phyloP scores from a whole-genome alignment of 75 land plant genomes.

The Cunninghamia lanceolata region DNA sequence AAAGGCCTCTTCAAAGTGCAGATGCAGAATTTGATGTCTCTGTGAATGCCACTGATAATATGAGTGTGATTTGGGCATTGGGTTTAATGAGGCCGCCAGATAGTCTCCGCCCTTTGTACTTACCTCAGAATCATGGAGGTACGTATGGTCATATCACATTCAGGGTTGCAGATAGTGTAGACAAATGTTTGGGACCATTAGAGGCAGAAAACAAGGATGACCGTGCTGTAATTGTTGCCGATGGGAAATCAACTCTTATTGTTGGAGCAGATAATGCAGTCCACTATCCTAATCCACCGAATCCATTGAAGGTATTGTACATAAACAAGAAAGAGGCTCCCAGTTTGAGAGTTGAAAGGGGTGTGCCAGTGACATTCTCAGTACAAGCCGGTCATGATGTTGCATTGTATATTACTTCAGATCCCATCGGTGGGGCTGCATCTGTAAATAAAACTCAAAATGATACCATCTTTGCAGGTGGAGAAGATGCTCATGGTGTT shows the following conservation, averaged over 20 bases:
- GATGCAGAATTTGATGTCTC: constrained; percentile 70
- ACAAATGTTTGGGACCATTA: constrained; percentile 89
- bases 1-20: constrained; percentile 44
- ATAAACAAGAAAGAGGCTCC: constrained; percentile 97
- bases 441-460: constrained; percentile 30
- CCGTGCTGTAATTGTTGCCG: constrained; percentile 73
- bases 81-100: constrained; percentile 81
- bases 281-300: constrained; percentile 94
- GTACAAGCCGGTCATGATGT: constrained; percentile 98
- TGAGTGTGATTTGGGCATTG: constrained; percentile 94
- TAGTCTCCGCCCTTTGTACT: constrained; percentile 59
- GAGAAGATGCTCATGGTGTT: constrained; percentile 84
- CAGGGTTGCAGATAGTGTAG: constrained; percentile 48
- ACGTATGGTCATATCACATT: constrained; percentile 60
- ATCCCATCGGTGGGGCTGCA: constrained; percentile 82
- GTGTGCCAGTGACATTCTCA: constrained; percentile 87
- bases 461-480: constrained; percentile 82
- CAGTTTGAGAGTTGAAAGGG: constrained; percentile 83
- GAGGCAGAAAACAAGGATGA: constrained; percentile 70
- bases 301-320: constrained; percentile 81
- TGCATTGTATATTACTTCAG: constrained; percentile 87
- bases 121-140: constrained; percentile 88
- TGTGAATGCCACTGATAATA: constrained; percentile 48
- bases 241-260: constrained; percentile 67
- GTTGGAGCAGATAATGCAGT: constrained; percentile 62